Percentiles rank a stretch among this genome's conserved stretches.
phyloP scores from a whole-genome alignment of 768 basidiomycete genomes.

The Podaxis mareebaensis region DNA sequence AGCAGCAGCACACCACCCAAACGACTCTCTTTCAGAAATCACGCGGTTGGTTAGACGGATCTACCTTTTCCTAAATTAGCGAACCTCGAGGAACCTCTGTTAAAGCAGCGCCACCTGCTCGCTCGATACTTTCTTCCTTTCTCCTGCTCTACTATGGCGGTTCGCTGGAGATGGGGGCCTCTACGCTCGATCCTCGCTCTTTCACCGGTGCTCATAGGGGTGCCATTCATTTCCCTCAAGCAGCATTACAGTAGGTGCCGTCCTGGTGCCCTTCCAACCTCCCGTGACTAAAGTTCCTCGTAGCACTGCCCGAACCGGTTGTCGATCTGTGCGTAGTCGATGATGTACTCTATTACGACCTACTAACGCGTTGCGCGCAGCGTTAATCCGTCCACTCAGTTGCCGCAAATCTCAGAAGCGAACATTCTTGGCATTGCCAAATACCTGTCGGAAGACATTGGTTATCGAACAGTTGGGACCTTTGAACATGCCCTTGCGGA shows the following conservation, averaged over 20 bases:
- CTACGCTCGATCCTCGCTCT: constrained; percentile 56
- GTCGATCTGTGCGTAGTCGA: constrained; percentile 45
- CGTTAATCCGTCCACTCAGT: constrained; percentile 49
- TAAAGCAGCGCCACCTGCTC: neutral
- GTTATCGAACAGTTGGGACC: constrained; percentile 90
- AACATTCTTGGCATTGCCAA: constrained; percentile 64
- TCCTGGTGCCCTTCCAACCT: neutral
- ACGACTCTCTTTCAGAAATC: constrained; percentile 6
- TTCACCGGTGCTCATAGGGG: constrained; percentile 52
- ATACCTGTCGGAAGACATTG: constrained; percentile 81
- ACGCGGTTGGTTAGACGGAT: constrained; percentile 1
- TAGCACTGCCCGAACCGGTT: constrained; percentile 61
- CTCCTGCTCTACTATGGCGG: constrained; percentile 24
- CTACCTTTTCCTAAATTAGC: constrained; percentile 10
- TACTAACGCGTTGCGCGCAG: constrained; percentile 22
- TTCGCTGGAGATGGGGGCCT: constrained; percentile 53
- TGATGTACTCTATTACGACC: neutral
- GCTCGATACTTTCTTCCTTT: neutral
- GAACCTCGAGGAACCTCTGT: constrained; percentile 3
- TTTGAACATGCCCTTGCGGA: constrained; percentile 86
- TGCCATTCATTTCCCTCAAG: constrained; percentile 47
- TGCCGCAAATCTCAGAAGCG: constrained; percentile 73
- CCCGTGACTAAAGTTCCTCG: constrained; percentile 10
- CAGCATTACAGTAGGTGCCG: constrained; percentile 48
- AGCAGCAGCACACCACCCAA: neutral